Base-by-base conservation (phyloP, 192 early-diverging fungal genomes). In the Gaertneriomyces sp. region DNA sequence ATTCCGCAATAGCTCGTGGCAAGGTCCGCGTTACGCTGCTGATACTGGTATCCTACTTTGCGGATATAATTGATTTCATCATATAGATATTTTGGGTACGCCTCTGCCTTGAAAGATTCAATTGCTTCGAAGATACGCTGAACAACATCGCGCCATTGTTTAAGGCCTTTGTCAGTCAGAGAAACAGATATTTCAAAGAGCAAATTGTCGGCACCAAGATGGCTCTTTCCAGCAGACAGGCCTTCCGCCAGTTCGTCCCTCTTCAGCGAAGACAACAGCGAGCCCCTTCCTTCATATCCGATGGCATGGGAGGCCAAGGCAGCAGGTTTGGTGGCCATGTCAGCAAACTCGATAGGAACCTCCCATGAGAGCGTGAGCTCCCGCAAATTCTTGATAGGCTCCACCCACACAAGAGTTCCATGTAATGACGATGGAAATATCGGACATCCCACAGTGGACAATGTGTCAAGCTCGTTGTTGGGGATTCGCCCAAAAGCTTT, bases 301-400 rank as follows among this genome's bases (percentile, higher is more conserved):
- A 79, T 44, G 3, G 66, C 52, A 52, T 57, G 66, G 1, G 70
- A 53, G 9, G 64, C 51, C 5, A 79, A 68, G 8, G 17, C 16
- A 2, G 63, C 70, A 33, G 77, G 64, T 47, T 76, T 72, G 20
- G 70, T 61, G 3, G 56, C 52, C 12, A 63, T 40, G 63, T 79
- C 61, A 16, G 49, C 46, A 43, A 62, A 70, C n/a, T 66, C 60
- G 39, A 53, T 38, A 10, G 70, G 65, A 8, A 79, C 61, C 51
- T 79, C 77, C 77, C 77, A 79, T 11, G 69, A 41, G 16, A 79
- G 20, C 9, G 58, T 52, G 41, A 79, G 52, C 42, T 75, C 58
- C 19, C 67, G 42, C 25, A 79, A 42, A 42, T 79, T 53, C 56
- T 75, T 79, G 38, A 79, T 19, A 6, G 77, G 77, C 49, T 75